phyloP scores from a whole-genome alignment of 768 basidiomycete genomes.

The Agaricus subrufescens region DNA sequence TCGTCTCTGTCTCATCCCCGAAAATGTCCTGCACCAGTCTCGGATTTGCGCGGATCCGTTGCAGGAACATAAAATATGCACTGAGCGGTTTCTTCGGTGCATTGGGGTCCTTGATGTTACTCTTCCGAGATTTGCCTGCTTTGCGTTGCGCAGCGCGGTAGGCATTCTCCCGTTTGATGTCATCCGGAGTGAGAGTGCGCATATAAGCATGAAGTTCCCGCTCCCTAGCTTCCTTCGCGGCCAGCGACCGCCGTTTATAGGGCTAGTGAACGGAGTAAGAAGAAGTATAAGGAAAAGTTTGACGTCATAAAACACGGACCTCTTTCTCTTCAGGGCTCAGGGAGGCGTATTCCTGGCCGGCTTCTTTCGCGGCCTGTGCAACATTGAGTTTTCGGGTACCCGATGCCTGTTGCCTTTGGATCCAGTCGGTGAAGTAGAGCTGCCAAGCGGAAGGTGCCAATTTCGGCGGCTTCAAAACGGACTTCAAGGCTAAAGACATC shows the following conservation, averaged over 20 bases:
- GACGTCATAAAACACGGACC: conserved; percentile 44
- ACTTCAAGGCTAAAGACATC: conserved; percentile 54
- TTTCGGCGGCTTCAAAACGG: conserved; percentile 81
- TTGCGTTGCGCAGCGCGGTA: conserved; percentile 91
- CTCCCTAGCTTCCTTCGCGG: conserved; percentile 82
- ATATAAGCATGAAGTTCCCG: conserved; percentile 81
- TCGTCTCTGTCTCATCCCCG: conserved; percentile 88
- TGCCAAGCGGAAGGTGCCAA: conserved; percentile 95
- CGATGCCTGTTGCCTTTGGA: conserved; percentile 77
- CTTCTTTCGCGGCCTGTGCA: conserved; percentile 92
- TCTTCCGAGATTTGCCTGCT: conserved; percentile 87
- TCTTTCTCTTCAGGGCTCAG: conserved; percentile 80
- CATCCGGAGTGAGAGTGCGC: conserved; percentile 84
- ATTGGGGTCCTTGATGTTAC: conserved; percentile 95
- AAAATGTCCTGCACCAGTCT: conserved; percentile 76
- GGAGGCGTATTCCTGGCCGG: conserved; percentile 83
- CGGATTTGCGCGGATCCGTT: conserved; percentile 79
- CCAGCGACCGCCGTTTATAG: conserved; percentile 79
- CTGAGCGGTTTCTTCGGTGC: conserved; percentile 94
- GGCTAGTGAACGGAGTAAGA: conserved; percentile 44
- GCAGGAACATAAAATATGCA: conserved; percentile 94
- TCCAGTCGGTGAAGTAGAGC: conserved; percentile 94
- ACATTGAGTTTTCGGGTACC: conserved; percentile 88
- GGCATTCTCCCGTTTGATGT: conserved; percentile 90
- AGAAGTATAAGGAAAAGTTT: conserved; percentile 18